These are phyloP conservation scores for Globisporangium lucens DNA, from an alignment of 352 stramenopile genomes.

Conservation along the genomic window DNA sequence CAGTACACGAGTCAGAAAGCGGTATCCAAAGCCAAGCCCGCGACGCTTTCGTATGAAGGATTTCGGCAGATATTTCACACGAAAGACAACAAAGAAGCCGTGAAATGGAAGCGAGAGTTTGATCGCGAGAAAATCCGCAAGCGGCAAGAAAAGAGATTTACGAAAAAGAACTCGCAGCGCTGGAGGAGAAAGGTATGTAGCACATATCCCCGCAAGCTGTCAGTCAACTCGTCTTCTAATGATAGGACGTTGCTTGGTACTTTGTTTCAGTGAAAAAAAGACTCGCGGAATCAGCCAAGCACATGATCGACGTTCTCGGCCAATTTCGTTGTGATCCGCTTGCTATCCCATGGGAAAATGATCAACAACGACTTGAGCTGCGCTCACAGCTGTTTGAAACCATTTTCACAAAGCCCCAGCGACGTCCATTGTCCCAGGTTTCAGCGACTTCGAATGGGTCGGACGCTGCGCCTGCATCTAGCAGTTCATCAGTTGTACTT, in stretches of 20 bases:
- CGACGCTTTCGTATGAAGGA: slow-evolving; percentile 52
- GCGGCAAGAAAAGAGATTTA: slow-evolving; percentile 72
- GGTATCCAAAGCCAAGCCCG: slow-evolving; percentile 12
- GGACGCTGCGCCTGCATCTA: neutral
- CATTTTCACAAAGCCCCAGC: slow-evolving; percentile 59
- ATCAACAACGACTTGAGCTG: slow-evolving; percentile 43
- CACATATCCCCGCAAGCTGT: neutral
- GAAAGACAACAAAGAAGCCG: slow-evolving; percentile 38
- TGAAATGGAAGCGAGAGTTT: slow-evolving; percentile 65
- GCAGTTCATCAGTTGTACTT: slow-evolving; percentile 17
- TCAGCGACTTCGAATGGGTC: slow-evolving; percentile 12
- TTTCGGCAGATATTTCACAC: slow-evolving; percentile 71
- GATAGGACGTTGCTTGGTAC: neutral
- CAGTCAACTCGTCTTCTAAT: neutral
- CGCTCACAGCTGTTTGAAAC: slow-evolving; percentile 52
- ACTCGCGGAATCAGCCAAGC: slow-evolving; percentile 65
- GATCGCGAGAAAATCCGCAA: slow-evolving; percentile 54
- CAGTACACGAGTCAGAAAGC: neutral
- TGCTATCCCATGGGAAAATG: slow-evolving; percentile 53
- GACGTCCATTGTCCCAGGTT: slow-evolving; percentile 23
- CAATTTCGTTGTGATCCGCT: slow-evolving; percentile 51
- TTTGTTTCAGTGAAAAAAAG: slow-evolving; percentile 51
- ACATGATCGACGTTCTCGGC: slow-evolving; percentile 65
- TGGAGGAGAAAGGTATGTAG: slow-evolving; percentile 62
- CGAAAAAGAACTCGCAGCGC: slow-evolving; percentile 46